Evolutionary conservation across 2,329 filamentous ascomycete genomes (phyloP).

Genomic region (Teratosphaeria viscida): DNA sequence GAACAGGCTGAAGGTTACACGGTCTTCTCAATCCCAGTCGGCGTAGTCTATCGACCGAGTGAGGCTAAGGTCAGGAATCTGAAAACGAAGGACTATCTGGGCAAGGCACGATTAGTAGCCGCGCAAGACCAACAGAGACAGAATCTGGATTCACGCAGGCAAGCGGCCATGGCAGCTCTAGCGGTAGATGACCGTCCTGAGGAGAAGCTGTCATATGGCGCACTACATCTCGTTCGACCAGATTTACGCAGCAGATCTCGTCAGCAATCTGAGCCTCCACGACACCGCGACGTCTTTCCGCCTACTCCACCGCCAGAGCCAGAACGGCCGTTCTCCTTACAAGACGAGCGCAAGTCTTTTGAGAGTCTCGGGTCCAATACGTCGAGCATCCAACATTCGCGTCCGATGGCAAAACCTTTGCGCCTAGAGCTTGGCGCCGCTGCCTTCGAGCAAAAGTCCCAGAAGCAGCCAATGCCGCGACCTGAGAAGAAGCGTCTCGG

Average conservation of each 20-base stretch:
- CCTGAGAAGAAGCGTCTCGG: constrained; percentile 25
- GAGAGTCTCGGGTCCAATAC: constrained; percentile 36
- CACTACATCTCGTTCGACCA: constrained; percentile 84
- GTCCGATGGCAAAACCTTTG: constrained; percentile 33
- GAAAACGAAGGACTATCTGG: constrained; percentile 94
- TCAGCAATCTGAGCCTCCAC: constrained; percentile 76
- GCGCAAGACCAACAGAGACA: constrained; percentile 35
- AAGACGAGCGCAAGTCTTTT: constrained; percentile 25
- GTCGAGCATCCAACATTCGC: constrained; percentile 27
- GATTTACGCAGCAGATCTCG: constrained; percentile 63
- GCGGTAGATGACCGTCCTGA: constrained; percentile 68
- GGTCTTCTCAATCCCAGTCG: constrained; percentile 95
- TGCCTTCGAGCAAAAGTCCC: constrained; percentile 28
- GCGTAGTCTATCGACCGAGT: constrained; percentile 88
- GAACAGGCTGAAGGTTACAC: constrained; percentile 97
- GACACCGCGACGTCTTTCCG: constrained; percentile 74
- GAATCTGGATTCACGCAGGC: constrained; percentile 16
- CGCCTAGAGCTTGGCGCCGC: constrained; percentile 39
- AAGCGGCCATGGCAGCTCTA: constrained; percentile 30
- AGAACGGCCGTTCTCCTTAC: constrained; percentile 37
- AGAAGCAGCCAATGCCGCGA: constrained; percentile 21
- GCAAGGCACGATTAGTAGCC: constrained; percentile 87
- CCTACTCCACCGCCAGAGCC: constrained; percentile 96
- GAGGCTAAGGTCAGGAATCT: constrained; percentile 97
- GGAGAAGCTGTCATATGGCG: constrained; percentile 82